Evolutionary conservation across 2,329 filamentous ascomycete species (phyloP), one percentile per base, ranked within the genome.

Genomic region (Arthrobotrys iridis): DNA sequence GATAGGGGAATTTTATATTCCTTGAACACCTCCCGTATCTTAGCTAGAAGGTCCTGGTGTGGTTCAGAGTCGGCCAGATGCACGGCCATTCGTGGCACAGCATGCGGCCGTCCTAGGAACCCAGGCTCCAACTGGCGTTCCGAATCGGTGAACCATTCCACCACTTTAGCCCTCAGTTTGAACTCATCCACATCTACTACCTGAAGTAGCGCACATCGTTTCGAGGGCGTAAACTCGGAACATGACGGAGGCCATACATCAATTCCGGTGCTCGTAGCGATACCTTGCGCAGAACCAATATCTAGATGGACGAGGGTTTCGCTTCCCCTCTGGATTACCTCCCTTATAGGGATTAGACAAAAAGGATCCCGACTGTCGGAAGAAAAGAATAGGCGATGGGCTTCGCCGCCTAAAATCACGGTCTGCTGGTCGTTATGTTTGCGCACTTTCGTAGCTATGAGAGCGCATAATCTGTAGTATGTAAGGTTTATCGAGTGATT

Each of bases 371-470:
- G 15, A 33, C 40, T 2, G 15, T 59, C 52, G 10, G 35, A 26
- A 10, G 5, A 24, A 24, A 41, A 43, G 20, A 60, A 60, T 37
- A 60, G 2, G 4, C 35, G 55, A 13, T 60, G 33, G 5, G 35
- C 35, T 28, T 43, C 55, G 4, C 55, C 55, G 26, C 55, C 35
- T n/a, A 60, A 18, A 1, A 60, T 28, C 33, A 43, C 55, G 13
- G 20, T 60, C 24, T 60, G 55, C 10, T 41, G 13, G 7, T 7
- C 18, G 43, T 15, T 8, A 2, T 41, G 55, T 4, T 60, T 30
- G 40, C 55, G 55, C 10, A 60, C 55, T 8, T 60, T 60, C 22
- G 7, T 18, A n/a, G 55, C 55, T 1, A 60, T 24, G 11, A 43
- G 15, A 3, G 8, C 30, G 6, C 33, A 43, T n/a, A 60, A 24